These are phyloP conservation scores for Sextonia rubra DNA, from an alignment of 164 flowering plant species.

Conservation along the genomic window DNA sequence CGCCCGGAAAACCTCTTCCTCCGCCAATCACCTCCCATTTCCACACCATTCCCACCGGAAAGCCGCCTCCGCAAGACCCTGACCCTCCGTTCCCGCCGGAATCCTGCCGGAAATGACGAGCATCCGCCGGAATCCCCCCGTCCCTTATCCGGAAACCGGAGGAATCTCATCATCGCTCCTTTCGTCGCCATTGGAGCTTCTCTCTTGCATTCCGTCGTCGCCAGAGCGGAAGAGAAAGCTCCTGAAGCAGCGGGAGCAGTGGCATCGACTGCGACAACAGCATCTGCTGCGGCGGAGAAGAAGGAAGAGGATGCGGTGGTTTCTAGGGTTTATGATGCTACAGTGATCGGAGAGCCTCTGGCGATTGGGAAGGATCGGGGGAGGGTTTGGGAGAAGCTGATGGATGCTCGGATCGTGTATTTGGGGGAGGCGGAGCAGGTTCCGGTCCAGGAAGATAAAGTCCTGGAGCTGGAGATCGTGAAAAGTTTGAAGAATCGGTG, in stretches of 20 bases:
- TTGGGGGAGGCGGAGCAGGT: slow-evolving; percentile 97
- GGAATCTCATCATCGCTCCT: slow-evolving; percentile 55
- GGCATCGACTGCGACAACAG: slow-evolving; percentile 6
- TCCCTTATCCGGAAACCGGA: slow-evolving; percentile 20
- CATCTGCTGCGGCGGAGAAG: slow-evolving; percentile 19
- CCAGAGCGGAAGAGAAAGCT: slow-evolving; percentile 48
- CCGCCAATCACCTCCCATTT: not conserved
- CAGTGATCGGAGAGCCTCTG: slow-evolving; percentile 87
- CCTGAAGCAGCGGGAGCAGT: slow-evolving; percentile 16
- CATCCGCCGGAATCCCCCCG: not conserved
- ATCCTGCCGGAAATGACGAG: slow-evolving; percentile 10
- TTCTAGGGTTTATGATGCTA: slow-evolving; percentile 89
- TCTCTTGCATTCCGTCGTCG: slow-evolving; percentile 43
- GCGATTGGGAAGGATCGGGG: slow-evolving; percentile 85
- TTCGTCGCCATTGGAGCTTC: slow-evolving; percentile 48
- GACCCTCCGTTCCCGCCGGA: slow-evolving; percentile 16
- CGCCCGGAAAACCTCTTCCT: not conserved
- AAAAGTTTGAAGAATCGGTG: slow-evolving; percentile 60
- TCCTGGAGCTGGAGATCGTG: slow-evolving; percentile 81
- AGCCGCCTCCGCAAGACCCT: not conserved
- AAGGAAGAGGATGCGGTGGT: slow-evolving; percentile 27
- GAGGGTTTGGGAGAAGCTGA: slow-evolving; percentile 92
- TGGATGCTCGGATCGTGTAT: slow-evolving; percentile 76
- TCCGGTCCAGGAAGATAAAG: slow-evolving; percentile 76
- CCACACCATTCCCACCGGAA: slow-evolving; percentile 8